Conservation (phyloP, 306 rosid genomes). For the Prunus campanulata region DNA sequence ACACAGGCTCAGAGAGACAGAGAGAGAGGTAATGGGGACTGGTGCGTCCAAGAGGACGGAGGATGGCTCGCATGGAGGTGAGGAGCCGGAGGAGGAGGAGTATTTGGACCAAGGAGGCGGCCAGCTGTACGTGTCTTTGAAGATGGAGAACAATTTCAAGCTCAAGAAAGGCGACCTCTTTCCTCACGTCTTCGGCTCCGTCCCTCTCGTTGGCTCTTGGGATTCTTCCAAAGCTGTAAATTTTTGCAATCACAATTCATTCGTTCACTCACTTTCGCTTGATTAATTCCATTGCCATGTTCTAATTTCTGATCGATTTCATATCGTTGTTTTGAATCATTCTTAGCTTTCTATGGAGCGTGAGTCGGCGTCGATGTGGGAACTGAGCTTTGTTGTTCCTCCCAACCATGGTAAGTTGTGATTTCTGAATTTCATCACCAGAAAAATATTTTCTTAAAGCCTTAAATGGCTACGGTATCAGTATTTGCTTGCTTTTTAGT, state of each 20-base stretch:
- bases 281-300: neutral
- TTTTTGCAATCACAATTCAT: neutral
- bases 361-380: constrained; percentile 97
- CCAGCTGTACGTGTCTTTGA: constrained; percentile 83
- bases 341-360: constrained; percentile 84
- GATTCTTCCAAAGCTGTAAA: constrained; percentile 87
- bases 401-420: constrained; percentile 79
- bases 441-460: neutral
- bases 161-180: constrained; percentile 71
- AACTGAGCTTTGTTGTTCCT: constrained; percentile 95
- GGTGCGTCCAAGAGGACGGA: constrained; percentile 58
- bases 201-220: constrained; percentile 90
- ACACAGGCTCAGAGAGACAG: neutral
- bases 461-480: neutral
- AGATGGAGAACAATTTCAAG: constrained; percentile 78
- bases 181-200: constrained; percentile 92
- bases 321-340: neutral
- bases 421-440: neutral
- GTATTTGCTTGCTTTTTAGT: neutral
- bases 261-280: neutral
- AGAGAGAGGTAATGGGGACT: constrained; percentile 57
- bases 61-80: constrained; percentile 45
- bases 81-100: constrained; percentile 40
- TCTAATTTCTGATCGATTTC: neutral
- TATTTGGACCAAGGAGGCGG: constrained; percentile 61